These are phyloP conservation scores for Zygosaccharomyces bisporus DNA, from an alignment of 805 yeast genomes.

Conservation along the genomic window DNA sequence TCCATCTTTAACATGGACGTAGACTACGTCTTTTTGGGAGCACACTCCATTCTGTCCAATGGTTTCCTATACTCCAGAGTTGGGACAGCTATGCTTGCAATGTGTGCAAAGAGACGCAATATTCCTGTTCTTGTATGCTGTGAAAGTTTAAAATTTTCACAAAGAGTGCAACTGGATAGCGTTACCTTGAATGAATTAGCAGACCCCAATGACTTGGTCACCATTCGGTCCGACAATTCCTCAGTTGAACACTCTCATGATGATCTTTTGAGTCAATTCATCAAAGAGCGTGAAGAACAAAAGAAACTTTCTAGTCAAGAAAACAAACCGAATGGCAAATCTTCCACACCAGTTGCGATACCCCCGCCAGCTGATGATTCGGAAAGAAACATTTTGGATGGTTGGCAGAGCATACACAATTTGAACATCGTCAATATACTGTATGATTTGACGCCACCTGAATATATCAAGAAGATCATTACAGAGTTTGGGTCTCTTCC, in stretches of 20 bases:
- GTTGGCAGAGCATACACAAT: constrained; percentile 61
- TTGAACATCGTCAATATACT: constrained; percentile 77
- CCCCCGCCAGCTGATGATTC: constrained; percentile 29
- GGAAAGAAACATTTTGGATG: constrained; percentile 45
- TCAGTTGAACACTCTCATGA: constrained; percentile 48
- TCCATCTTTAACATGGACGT: constrained; percentile 75
- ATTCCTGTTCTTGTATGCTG: constrained; percentile 95
- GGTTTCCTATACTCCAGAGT: constrained; percentile 91
- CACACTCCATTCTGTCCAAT: constrained; percentile 94
- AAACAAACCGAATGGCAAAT: constrained; percentile 27
- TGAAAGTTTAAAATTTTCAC: constrained; percentile 90
- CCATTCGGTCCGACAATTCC: constrained; percentile 48
- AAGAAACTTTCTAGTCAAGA: constrained; percentile 27
- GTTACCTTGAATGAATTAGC: constrained; percentile 90
- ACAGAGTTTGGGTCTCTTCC: constrained; percentile 96
- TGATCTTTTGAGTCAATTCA: constrained; percentile 61
- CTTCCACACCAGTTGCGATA: constrained; percentile 20
- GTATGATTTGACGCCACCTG: constrained; percentile 94
- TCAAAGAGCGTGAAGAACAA: constrained; percentile 39
- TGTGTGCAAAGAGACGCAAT: constrained; percentile 81
- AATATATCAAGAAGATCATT: constrained; percentile 86
- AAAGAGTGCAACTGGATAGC: constrained; percentile 93
- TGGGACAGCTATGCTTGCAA: constrained; percentile 90
- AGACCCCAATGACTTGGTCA: constrained; percentile 67
- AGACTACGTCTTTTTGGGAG: constrained; percentile 89